These are phyloP conservation scores for Rubroshorea leprosula DNA, from an alignment of 345 rosid genomes.

Conservation along the genomic window DNA sequence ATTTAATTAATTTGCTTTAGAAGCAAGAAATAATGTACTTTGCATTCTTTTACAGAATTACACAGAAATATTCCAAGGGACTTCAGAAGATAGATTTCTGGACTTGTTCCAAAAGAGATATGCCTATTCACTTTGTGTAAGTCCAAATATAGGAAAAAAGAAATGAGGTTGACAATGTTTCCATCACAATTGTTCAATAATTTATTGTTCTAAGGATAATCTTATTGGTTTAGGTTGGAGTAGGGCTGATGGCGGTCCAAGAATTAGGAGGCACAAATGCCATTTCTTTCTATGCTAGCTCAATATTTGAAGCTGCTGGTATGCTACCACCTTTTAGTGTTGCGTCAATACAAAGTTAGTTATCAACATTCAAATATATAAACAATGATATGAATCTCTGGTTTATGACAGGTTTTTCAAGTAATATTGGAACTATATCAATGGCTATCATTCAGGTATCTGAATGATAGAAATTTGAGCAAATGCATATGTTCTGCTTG, in stretches of 20 bases:
- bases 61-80: not conserved
- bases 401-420: not conserved
- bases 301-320: not conserved
- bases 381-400: not conserved
- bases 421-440: not conserved
- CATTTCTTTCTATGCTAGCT: not conserved
- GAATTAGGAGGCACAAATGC: constrained; percentile 23
- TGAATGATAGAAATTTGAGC: not conserved
- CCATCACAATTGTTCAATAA: not conserved
- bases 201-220: not conserved
- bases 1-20: too few relatives aligned
- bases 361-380: not conserved
- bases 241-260: constrained; percentile 31
- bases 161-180: not conserved
- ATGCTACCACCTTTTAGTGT: not conserved
- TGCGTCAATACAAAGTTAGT: not conserved
- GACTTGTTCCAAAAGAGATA: constrained; percentile 17
- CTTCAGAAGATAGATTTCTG: not conserved
- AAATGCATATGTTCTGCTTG: not conserved
- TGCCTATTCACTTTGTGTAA: constrained; percentile 12
- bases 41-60: constrained; percentile 6
- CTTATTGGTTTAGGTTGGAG: constrained; percentile 18
- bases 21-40: not conserved
- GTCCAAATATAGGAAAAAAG: not conserved
- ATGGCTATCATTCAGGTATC: not conserved